These are phyloP conservation scores for Podaxis sp. DNA, from an alignment of 768 basidiomycete species.

Conservation along the genomic window DNA sequence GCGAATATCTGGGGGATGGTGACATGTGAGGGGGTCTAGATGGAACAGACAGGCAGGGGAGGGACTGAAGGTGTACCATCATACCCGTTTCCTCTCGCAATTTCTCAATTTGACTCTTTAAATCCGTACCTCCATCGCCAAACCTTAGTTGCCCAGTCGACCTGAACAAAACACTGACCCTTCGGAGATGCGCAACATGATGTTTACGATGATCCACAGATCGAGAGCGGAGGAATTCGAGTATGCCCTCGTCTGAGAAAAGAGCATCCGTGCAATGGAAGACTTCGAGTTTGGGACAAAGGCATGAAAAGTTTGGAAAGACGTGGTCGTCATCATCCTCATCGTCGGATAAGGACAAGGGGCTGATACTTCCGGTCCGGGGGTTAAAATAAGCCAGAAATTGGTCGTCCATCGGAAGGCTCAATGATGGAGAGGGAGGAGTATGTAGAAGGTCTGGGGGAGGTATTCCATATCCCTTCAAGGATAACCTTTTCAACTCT, in stretches of 20 bases:
- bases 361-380: background rate
- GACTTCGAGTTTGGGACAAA: slow-evolving; percentile 4
- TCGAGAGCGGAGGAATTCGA: background rate
- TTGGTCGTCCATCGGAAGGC: background rate
- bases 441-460: background rate
- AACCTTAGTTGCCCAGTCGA: too few species aligned
- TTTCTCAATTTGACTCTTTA: background rate
- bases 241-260: background rate
- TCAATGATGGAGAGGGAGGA: background rate
- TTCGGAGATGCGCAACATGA: background rate
- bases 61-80: background rate
- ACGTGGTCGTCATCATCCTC: background rate
- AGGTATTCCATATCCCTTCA: background rate
- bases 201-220: background rate
- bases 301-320: background rate
- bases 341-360: background rate
- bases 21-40: background rate
- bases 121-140: background rate
- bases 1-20: background rate
- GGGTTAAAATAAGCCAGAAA: background rate
- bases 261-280: background rate
- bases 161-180: slow-evolving; percentile 1
- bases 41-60: background rate
- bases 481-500: slow-evolving; percentile 1
- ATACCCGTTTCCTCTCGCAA: slow-evolving; percentile 3